These are phyloP conservation scores for Jaenimonas drosophilae DNA, from an alignment of 208 protist species.

Conservation along the genomic window DNA sequence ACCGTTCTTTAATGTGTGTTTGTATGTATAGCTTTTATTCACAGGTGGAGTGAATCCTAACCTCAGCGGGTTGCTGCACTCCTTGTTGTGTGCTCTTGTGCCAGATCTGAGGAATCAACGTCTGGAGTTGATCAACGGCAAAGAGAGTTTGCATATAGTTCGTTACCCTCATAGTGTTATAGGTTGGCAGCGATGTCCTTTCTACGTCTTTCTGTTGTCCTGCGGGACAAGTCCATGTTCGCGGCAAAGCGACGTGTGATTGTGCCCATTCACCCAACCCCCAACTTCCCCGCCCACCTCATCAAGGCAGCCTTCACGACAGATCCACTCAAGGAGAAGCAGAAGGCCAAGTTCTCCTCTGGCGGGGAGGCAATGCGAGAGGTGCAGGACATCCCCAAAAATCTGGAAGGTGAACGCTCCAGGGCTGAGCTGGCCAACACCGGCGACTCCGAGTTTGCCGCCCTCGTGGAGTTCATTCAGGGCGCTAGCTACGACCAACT, in stretches of 20 bases:
- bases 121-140: too few species aligned
- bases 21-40: too few species aligned
- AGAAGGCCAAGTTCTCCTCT: constrained; percentile 79
- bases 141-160: too few species aligned
- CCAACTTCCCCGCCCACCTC: constrained; percentile 67
- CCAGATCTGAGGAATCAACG: too few species aligned
- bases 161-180: too few species aligned
- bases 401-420: constrained; percentile 66
- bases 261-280: constrained; percentile 79
- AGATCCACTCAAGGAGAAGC: constrained; percentile 85
- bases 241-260: constrained; percentile 86
- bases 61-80: too few species aligned
- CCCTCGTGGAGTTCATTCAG: constrained; percentile 82
- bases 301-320: constrained; percentile 84
- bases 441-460: constrained; percentile 75
- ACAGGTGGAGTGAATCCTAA: too few species aligned
- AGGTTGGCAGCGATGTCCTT: too few species aligned
- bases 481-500: constrained; percentile 85
- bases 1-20: too few species aligned
- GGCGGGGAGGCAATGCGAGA: constrained; percentile 83
- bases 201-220: constrained; percentile 16
- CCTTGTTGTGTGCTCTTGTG: too few species aligned
- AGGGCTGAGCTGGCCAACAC: constrained; percentile 40
- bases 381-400: constrained; percentile 77
- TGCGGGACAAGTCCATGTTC: constrained; percentile 88